Base-by-base conservation (phyloP, 2,329 filamentous ascomycete species). In the Pseudocercospora macadamiae region DNA sequence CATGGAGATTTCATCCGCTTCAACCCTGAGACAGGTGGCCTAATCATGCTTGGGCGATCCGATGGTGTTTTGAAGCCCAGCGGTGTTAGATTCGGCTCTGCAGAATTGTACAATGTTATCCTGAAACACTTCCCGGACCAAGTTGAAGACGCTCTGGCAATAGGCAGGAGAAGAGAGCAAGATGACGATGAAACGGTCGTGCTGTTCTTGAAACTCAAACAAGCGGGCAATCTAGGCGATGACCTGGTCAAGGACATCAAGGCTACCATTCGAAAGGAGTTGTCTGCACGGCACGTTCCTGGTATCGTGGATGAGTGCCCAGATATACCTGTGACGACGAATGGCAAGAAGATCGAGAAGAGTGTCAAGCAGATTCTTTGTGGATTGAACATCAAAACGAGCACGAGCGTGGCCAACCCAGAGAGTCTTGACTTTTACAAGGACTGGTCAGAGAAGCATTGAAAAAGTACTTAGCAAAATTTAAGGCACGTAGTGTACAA, bases 271-370 rank as follows among this genome's bases (percentile, higher is more conserved):
- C 86, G 88, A 66, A 84, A 81, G 63, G 91, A 96, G 74, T 78
- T 97, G 60, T 96, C 91, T 68, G 89, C 91, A 3, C 83, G 95
- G 54, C 95, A 99, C 78, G 92, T 97, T 0, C 93, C 93, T 0
- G 89, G 86, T 0, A 79, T 96, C 0, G 81, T 97, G 16, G 90
- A 93, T 65, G 87, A 90, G 72, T 93, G 89, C 62, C 86, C 88
- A 0, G 92, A 93, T 34, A 95, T 99, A 16, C 95, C 93, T 0
- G 87, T 93, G 66, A 97, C 95, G 14, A 87, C 88, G 2, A 99
- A 99, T 70, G 93, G 93, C 54, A 99, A 99, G 80, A 99, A 97
- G 86, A 91, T 99, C 60, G 93, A 99, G 74, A 92, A 96, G 48
- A 91, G 91, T 0, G 93, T 97, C 4, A 97, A 97, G 80, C 93